These are phyloP conservation scores for Mycena citricolor DNA, from an alignment of 1,284 basidiomycete genomes.

Conservation along the genomic window DNA sequence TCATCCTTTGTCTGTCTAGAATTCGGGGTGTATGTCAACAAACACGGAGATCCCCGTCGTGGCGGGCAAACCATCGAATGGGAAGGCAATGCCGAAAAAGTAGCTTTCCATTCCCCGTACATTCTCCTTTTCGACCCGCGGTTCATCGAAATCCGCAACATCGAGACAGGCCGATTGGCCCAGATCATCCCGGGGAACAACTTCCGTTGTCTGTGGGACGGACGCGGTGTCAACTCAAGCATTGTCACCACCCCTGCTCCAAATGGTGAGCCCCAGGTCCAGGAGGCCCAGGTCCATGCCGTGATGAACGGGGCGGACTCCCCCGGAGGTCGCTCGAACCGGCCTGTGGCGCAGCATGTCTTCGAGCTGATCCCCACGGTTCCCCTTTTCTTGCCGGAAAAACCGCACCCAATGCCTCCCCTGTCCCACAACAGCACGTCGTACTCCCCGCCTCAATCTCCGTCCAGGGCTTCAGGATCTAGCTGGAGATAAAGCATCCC, in stretches of 20 bases:
- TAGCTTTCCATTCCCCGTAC: slow-evolving; percentile 80
- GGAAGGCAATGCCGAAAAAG: slow-evolving; percentile 89
- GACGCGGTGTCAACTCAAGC: slow-evolving; percentile 53
- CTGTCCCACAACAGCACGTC: slow-evolving; percentile 33
- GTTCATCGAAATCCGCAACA: slow-evolving; percentile 82
- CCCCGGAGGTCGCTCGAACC: slow-evolving; percentile 20
- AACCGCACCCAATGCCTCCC: slow-evolving; percentile 2
- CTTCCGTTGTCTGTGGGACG: slow-evolving; percentile 87
- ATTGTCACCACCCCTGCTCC: slow-evolving; percentile 38
- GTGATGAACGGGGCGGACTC: slow-evolving; percentile 50
- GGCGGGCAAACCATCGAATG: slow-evolving; percentile 82
- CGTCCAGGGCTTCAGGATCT: slow-evolving; percentile 19
- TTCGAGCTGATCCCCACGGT: slow-evolving; percentile 62
- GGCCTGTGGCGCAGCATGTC: slow-evolving; percentile 55
- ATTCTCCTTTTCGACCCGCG: slow-evolving; percentile 78
- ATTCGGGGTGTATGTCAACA: slow-evolving; percentile 88
- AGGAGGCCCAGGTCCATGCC: slow-evolving; percentile 61
- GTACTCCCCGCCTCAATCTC: slow-evolving; percentile 37
- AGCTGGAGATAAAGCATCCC: slow-evolving; percentile 23
- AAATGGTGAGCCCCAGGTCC: slow-evolving; percentile 34
- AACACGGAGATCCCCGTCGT: slow-evolving; percentile 82
- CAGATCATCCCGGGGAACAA: slow-evolving; percentile 91
- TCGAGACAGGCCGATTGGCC: slow-evolving; percentile 81
- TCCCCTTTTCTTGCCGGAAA: slow-evolving; percentile 33
- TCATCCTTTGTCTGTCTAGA: slow-evolving; percentile 51